A percentile compares a stretch with the other conserved stretches of the same genome.
phyloP scores from a whole-genome alignment of 768 basidiomycete genomes.

The Termitomyces sp. region DNA sequence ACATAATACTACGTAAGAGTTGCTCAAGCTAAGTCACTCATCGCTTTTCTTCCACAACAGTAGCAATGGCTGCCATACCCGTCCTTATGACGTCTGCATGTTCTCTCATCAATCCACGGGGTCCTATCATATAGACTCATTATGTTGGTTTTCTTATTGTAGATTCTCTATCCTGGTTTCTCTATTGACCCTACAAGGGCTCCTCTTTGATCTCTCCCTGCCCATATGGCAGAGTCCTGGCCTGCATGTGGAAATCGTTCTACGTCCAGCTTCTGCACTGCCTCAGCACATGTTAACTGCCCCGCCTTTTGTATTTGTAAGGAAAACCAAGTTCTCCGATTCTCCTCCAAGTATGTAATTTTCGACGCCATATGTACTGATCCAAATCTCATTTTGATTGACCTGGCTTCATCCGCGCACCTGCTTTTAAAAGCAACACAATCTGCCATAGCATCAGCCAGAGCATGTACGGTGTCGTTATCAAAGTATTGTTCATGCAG shows the following conservation, averaged over 20 bases:
- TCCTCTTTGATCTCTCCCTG: neutral
- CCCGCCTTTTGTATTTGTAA: neutral
- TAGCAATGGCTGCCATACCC: no score
- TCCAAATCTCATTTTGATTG: neutral
- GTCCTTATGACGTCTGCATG: neutral
- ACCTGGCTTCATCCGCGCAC: no score
- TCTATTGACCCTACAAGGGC: neutral
- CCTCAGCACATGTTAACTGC: neutral
- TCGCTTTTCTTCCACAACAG: no score
- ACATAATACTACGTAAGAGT: conserved; percentile 2
- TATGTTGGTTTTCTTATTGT: no score
- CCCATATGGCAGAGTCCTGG: no score
- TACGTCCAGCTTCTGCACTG: neutral
- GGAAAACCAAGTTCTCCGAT: neutral
- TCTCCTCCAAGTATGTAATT: neutral
- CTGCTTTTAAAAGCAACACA: neutral
- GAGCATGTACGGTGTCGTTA: neutral
- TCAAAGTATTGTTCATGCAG: neutral
- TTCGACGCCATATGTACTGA: neutral
- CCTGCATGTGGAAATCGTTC: no score
- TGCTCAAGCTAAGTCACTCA: no score
- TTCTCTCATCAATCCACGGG: no score
- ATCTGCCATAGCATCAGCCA: neutral
- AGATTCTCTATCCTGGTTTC: neutral
- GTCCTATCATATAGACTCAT: no score